Base-by-base conservation (phyloP, 345 rosid species). In the Anastatica hierochuntica region DNA sequence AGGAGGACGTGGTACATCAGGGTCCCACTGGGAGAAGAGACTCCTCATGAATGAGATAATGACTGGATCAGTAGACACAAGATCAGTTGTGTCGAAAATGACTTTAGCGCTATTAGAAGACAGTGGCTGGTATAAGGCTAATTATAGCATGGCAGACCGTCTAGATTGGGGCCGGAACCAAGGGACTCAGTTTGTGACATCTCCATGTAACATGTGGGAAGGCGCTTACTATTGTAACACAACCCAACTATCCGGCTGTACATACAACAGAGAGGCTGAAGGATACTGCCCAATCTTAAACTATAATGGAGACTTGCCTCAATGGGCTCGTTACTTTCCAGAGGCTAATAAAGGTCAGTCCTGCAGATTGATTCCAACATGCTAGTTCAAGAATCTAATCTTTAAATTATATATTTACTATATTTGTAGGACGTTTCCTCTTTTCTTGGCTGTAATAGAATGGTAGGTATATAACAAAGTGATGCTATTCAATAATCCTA, bases 1-100 rank as follows among this genome's bases (percentile, higher is more conserved):
- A 56, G 99, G 99, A 69, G 99, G 99, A 37, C 97, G 99, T 44
- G 99, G 99, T 58, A 92, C 99, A 56, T 92, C 99, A 54, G 99
- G 99, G 56, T 92, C 99, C 40, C 99, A 92, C 63, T 92, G 99
- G 99, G 99, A 92, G 49, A 92, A 92, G 58, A 80, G 99, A 68
- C 95, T 92, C 39, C 73, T 92, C 67, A 92, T 92, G 99, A 92
- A 92, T 63, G 99, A 92, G 76, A 88, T 92, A 58, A 92, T 92
- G 99, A 92, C 99, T 9, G 99, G 99, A 40, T 92, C 99, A 26
- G 99, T 92, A 20, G 99, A 92, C 70, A 85, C 97, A 16, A 75
- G 90, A 78, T 92, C 99, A 41, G 97, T 92, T 3, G 97, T 92
- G 68, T 92, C 99, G 10, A 92, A 85, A 76, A 92, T 88, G 97